Conservation (phyloP, 306 rosid species). For the Vachellia pachyceras region DNA sequence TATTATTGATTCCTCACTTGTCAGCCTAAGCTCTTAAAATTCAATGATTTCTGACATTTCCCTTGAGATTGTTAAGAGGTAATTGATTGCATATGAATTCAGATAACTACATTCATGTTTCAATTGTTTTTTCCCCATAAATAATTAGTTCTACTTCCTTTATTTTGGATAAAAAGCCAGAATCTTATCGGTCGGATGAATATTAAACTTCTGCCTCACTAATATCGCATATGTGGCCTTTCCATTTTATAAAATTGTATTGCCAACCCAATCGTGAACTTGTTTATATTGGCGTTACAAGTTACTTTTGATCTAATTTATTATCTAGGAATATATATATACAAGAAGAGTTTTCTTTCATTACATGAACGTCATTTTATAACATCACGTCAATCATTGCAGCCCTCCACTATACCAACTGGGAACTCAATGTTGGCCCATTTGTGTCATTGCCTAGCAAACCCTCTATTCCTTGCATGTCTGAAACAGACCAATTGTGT, state of each 20-base stretch:
- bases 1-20: not conserved
- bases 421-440: too few relatives aligned
- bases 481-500: too few relatives aligned
- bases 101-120: not conserved
- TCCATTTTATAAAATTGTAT: slow-evolving; percentile 17
- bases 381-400: too few relatives aligned
- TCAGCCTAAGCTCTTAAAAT: not conserved
- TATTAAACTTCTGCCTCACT: not conserved
- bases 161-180: not conserved
- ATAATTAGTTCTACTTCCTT: not conserved
- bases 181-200: not conserved
- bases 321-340: too few relatives aligned
- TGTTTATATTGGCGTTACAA: too few relatives aligned
- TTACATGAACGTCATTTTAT: too few relatives aligned
- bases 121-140: not conserved
- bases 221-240: not conserved
- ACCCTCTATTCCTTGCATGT: too few relatives aligned
- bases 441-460: too few relatives aligned
- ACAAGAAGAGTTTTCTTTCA: too few relatives aligned
- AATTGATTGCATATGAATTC: not conserved
- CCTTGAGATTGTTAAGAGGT: not conserved
- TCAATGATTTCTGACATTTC: not conserved
- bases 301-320: too few relatives aligned
- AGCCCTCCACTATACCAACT: too few relatives aligned
- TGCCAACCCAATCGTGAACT: too few relatives aligned